phyloP scores from a whole-genome alignment of 441 rosid genomes.

The Cnidoscolus chayamansa region DNA sequence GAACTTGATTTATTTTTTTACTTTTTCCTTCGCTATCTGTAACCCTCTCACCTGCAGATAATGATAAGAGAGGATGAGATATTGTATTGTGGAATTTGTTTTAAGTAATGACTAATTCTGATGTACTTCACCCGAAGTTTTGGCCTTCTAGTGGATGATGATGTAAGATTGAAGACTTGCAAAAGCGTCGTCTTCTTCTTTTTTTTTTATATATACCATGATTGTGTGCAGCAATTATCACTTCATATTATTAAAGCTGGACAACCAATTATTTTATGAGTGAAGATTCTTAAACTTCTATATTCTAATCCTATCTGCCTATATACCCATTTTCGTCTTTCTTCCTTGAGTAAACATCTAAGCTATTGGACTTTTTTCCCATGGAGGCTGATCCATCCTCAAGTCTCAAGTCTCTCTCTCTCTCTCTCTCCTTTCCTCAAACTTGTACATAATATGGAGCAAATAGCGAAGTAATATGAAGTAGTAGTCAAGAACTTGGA shows the following conservation, averaged over 20 bases:
- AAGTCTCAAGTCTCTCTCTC: background rate
- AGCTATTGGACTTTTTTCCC: background rate
- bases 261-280: conserved; percentile 15
- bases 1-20: background rate
- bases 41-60: conserved; percentile 33
- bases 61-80: conserved; percentile 38
- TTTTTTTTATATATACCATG: background rate
- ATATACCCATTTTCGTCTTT: background rate
- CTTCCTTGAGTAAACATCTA: conserved; percentile 11
- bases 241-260: conserved; percentile 12
- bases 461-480: background rate
- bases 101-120: conserved; percentile 16
- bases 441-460: background rate
- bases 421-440: background rate
- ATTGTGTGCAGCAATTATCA: conserved; percentile 7
- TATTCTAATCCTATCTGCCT: conserved; percentile 15
- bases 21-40: background rate
- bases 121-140: conserved; percentile 6
- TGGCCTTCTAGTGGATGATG: conserved; percentile 23
- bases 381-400: conserved; percentile 11
- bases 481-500: conserved; percentile 13
- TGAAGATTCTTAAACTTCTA: conserved; percentile 15
- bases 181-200: background rate
- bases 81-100: conserved; percentile 26
- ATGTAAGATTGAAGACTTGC: conserved; percentile 30